A percentile compares a stretch with the other conserved stretches of the same genome.
phyloP scores from a whole-genome alignment of 148 eudicot species.

The Rhododendron ferrugineum region DNA sequence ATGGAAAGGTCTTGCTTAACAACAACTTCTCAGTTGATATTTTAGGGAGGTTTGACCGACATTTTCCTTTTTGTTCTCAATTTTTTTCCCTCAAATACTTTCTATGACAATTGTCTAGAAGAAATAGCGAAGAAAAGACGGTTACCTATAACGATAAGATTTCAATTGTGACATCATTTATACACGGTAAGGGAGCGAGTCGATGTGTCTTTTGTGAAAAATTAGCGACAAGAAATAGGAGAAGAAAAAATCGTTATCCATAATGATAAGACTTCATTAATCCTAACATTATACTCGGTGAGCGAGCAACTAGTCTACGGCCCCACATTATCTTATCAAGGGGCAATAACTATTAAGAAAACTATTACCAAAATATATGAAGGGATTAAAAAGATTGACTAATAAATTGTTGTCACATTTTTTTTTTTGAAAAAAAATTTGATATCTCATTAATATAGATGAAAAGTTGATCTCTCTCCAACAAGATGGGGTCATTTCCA shows the following conservation, averaged over 20 bases:
- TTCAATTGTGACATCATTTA: background rate
- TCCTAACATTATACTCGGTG: background rate
- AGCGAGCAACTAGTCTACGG: background rate
- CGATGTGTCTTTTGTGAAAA: background rate
- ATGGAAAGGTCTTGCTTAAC: slow-evolving; percentile 1
- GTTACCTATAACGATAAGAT: background rate
- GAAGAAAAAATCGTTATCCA: no score
- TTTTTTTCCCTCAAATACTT: no score
- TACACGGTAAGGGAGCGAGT: background rate
- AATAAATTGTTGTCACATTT: no score
- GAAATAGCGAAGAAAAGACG: background rate
- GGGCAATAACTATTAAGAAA: background rate
- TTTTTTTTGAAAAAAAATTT: no score
- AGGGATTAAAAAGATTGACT: no score
- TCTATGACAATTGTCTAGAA: no score
- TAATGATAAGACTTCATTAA: no score
- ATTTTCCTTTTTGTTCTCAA: background rate
- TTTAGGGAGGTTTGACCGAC: background rate
- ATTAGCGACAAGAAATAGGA: no score
- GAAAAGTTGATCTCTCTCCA: background rate
- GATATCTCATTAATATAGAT: background rate
- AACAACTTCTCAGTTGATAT: background rate
- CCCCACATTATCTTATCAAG: background rate
- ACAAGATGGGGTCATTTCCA: background rate
- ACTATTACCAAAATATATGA: background rate